Evolutionary conservation across 345 rosid species (phyloP).

Genomic region (Linum lewisii): DNA sequence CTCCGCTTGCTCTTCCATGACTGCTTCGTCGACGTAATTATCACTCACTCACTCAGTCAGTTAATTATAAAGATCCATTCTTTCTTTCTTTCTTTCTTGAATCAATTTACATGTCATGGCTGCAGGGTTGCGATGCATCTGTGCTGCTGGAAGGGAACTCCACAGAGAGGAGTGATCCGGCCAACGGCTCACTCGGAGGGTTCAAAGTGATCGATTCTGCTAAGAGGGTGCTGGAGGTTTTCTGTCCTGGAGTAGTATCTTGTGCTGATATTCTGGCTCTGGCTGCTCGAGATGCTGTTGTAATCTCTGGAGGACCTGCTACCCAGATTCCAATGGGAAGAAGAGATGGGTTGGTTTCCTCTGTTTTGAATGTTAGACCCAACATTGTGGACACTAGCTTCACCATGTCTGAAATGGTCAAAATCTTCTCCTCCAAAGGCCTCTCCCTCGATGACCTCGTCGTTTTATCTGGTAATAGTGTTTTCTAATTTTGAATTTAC

Average conservation of each 20-base stretch:
- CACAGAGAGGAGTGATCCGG: conserved; percentile 79
- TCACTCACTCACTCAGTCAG: too few relatives aligned
- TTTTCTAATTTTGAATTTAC: too few relatives aligned
- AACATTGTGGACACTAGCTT: conserved; percentile 64
- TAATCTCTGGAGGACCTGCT: conserved; percentile 55
- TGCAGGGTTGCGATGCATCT: conserved; percentile 92
- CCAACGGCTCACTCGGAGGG: conserved; percentile 66
- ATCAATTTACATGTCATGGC: too few relatives aligned
- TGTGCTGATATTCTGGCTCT: conserved; percentile 65
- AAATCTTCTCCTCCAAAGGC: conserved; percentile 54
- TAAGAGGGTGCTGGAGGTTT: conserved; percentile 51
- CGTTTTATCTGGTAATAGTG: conserved; percentile 43
- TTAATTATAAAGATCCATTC: too few relatives aligned
- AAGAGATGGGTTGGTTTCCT: conserved; percentile 54
- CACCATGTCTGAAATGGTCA: conserved; percentile 53
- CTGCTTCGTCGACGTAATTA: conserved; percentile 75
- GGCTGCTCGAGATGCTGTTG: conserved; percentile 77
- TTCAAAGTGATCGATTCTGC: conserved; percentile 55
- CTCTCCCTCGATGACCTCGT: conserved; percentile 62
- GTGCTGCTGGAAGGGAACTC: conserved; percentile 70
- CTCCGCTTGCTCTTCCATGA: conserved; percentile 83
- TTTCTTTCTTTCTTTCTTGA: too few relatives aligned
- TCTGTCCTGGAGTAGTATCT: conserved; percentile 62
- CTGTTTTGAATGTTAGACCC: conserved; percentile 46
- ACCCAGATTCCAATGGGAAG: conserved; percentile 58